phyloP scores from a whole-genome alignment of 2,329 filamentous ascomycete genomes.

The Colletotrichum horii region DNA sequence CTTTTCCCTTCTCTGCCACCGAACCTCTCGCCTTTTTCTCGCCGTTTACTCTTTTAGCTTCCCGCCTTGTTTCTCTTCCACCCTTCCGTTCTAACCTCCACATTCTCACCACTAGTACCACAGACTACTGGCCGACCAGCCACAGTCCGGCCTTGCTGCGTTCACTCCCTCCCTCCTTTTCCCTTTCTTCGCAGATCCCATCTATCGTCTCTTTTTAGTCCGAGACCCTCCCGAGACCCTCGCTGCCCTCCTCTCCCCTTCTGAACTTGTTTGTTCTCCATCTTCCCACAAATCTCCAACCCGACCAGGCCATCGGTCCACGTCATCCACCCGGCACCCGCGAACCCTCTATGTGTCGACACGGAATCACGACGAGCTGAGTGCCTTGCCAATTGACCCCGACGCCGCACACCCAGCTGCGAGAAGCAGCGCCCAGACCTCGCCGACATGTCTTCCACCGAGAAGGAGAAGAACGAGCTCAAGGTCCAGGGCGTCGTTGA shows the following conservation, averaged over 20 bases:
- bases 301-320: not conserved
- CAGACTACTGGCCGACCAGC: slow-evolving; percentile 16
- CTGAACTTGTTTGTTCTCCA: not conserved
- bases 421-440: slow-evolving; percentile 7
- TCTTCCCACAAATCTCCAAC: not conserved
- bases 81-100: slow-evolving; percentile 13
- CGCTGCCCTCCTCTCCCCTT: not conserved
- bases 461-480: slow-evolving; percentile 60
- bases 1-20: slow-evolving; percentile 2
- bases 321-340: not conserved
- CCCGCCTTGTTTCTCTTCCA: slow-evolving; percentile 19
- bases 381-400: slow-evolving; percentile 15
- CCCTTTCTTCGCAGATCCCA: not conserved
- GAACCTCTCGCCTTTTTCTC: slow-evolving; percentile 16
- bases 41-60: not conserved
- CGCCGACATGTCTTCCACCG: slow-evolving; percentile 31
- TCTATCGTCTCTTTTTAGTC: slow-evolving; percentile 10
- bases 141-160: slow-evolving; percentile 15
- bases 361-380: slow-evolving; percentile 6
- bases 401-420: slow-evolving; percentile 1
- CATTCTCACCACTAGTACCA: slow-evolving; percentile 24
- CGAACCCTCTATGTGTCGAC: slow-evolving; percentile 14
- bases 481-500: slow-evolving; percentile 83
- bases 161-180: slow-evolving; percentile 12
- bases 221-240: slow-evolving; percentile 17